Percentiles rank a stretch among this genome's conserved stretches.
Conservation (phyloP, 208 protist species). For the Trypanosomatidae sp. region DNA sequence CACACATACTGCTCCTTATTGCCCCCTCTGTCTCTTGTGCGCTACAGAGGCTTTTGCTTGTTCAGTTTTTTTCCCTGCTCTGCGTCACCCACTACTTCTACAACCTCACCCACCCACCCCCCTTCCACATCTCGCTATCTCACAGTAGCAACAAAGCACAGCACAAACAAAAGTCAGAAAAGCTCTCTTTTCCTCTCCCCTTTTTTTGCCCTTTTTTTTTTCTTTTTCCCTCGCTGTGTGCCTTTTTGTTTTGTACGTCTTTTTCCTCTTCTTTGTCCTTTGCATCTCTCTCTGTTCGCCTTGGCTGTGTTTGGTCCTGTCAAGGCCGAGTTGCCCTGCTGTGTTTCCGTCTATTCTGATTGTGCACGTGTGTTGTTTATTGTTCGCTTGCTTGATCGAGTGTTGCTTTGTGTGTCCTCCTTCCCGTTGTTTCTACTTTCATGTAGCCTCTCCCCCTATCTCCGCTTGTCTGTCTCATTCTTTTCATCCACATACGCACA, state of each 20-base stretch:
- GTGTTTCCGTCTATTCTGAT: neutral
- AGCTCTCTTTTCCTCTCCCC: neutral
- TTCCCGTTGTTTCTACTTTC: neutral
- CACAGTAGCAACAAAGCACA: neutral
- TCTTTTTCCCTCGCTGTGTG: neutral
- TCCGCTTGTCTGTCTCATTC: neutral
- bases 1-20: neutral
- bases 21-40: neutral
- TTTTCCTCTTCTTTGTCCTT: neutral
- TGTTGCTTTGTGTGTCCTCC: slow-evolving; percentile 2
- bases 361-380: neutral
- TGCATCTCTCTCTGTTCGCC: neutral
- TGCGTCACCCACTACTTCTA: neutral
- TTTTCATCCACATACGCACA: neutral
- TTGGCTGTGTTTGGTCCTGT: neutral
- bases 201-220: neutral
- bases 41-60: neutral
- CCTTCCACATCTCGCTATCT: neutral
- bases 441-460: neutral
- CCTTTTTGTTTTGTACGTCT: neutral
- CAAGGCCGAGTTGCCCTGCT: neutral
- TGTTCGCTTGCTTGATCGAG: neutral
- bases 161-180: neutral
- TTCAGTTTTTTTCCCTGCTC: neutral
- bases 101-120: neutral